phyloP scores from a whole-genome alignment of 2,329 filamentous ascomycete genomes.

The Diplodia mutila region DNA sequence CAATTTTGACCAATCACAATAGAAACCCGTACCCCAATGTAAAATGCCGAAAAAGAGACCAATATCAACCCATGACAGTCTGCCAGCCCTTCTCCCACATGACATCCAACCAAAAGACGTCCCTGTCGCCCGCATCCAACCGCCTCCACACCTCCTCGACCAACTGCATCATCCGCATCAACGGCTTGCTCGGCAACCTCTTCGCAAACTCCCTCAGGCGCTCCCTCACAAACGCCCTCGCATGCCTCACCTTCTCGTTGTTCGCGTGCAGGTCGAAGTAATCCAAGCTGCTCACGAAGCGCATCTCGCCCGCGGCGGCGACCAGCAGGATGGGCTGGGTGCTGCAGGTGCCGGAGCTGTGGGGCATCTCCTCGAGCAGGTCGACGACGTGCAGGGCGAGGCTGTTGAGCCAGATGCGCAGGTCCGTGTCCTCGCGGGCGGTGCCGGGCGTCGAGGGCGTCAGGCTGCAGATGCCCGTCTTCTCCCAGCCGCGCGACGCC shows the following conservation, averaged over 20 bases:
- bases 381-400: slow-evolving; percentile 57
- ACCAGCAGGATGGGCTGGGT: slow-evolving; percentile 59
- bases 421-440: slow-evolving; percentile 38
- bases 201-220: slow-evolving; percentile 51
- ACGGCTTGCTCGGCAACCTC: slow-evolving; percentile 56
- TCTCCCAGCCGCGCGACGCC: slow-evolving; percentile 16
- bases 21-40: not conserved
- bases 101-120: slow-evolving; percentile 60
- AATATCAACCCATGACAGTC: slow-evolving; percentile 55
- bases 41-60: not conserved
- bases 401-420: slow-evolving; percentile 53
- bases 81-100: slow-evolving; percentile 62
- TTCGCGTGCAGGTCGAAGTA: slow-evolving; percentile 45
- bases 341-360: slow-evolving; percentile 58
- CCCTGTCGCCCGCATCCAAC: slow-evolving; percentile 52
- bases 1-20: not conserved
- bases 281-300: slow-evolving; percentile 46
- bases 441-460: slow-evolving; percentile 25
- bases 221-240: slow-evolving; percentile 54
- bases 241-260: slow-evolving; percentile 49
- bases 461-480: slow-evolving; percentile 13
- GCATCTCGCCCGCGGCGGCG: slow-evolving; percentile 55
- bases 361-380: slow-evolving; percentile 54
- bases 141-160: slow-evolving; percentile 58
- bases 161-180: slow-evolving; percentile 54